phyloP scores from a whole-genome alignment of 2,329 filamentous ascomycete genomes.

The Pseudogymnoascus sp. region DNA sequence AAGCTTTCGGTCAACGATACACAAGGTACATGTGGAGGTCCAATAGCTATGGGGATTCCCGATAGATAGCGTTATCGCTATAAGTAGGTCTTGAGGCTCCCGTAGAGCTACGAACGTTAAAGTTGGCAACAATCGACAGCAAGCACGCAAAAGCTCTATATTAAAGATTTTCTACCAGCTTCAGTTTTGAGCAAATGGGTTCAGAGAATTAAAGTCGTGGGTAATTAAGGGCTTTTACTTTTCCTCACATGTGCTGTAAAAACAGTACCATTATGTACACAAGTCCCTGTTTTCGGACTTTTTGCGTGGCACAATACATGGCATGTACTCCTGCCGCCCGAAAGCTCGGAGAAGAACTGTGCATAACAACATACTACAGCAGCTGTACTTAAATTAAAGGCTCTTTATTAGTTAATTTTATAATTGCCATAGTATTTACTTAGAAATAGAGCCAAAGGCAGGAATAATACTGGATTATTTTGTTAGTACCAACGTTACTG shows the following conservation, averaged over 20 bases:
- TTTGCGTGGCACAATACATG: no score
- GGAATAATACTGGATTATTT: no score
- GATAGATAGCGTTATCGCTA: constrained; percentile 9
- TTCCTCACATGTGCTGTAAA: no score
- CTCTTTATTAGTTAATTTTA: no score
- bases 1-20: not conserved
- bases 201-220: not conserved
- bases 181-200: not conserved
- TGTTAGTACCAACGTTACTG: no score
- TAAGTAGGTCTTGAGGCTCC: constrained; percentile 7
- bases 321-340: no score
- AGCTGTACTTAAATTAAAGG: no score
- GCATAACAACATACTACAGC: no score
- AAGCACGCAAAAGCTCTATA: not conserved
- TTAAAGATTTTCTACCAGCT: not conserved
- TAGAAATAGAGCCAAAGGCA: no score
- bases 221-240: not conserved
- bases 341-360: no score
- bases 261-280: not conserved
- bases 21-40: not conserved
- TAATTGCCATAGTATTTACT: no score
- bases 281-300: not conserved
- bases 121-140: not conserved
- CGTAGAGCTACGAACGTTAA: not conserved
- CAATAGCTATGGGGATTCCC: constrained; percentile 7